A percentile compares a stretch with the other conserved stretches of the same genome.
Evolutionary conservation across 2,329 filamentous ascomycete genomes (phyloP).

Genomic region (Davidsoniella australis): DNA sequence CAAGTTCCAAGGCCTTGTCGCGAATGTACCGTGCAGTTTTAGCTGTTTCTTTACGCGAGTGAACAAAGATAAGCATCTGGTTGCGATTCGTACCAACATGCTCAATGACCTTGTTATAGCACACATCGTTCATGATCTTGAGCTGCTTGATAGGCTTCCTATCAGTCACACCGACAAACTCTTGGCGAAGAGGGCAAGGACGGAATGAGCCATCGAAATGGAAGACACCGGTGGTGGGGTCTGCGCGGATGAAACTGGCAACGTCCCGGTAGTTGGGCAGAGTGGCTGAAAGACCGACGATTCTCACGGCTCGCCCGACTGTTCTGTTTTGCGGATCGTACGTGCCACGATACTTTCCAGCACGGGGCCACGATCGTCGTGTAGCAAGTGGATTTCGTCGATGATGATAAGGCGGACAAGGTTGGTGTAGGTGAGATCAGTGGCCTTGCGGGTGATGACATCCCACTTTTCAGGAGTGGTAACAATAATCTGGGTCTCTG

Average conservation of each 20-base stretch:
- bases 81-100: constrained; percentile 86
- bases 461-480: constrained; percentile 99
- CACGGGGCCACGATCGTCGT: constrained; percentile 93
- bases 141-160: constrained; percentile 98
- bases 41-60: constrained; percentile 93
- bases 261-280: constrained; percentile 95
- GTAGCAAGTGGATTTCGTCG: constrained; percentile 92
- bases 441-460: constrained; percentile 94
- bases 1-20: constrained; percentile 91
- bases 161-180: constrained; percentile 93
- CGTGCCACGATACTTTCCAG: constrained; percentile 92
- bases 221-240: constrained; percentile 71
- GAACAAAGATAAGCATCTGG: constrained; percentile 98
- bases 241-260: constrained; percentile 82
- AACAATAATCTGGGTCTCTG: constrained; percentile 94
- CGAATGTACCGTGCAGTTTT: constrained; percentile 94
- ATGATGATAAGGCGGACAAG: constrained; percentile 93
- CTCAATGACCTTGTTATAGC: constrained; percentile 92
- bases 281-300: constrained; percentile 86
- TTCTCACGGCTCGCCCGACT: constrained; percentile 81
- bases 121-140: constrained; percentile 98
- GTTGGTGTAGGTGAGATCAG: constrained; percentile 90
- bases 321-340: constrained; percentile 82
- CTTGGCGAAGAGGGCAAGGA: constrained; percentile 86
- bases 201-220: constrained; percentile 91